These are phyloP conservation scores for Ampelocalamus luodianensis DNA, from an alignment of 176 grass and related monocot species.

Conservation along the genomic window DNA sequence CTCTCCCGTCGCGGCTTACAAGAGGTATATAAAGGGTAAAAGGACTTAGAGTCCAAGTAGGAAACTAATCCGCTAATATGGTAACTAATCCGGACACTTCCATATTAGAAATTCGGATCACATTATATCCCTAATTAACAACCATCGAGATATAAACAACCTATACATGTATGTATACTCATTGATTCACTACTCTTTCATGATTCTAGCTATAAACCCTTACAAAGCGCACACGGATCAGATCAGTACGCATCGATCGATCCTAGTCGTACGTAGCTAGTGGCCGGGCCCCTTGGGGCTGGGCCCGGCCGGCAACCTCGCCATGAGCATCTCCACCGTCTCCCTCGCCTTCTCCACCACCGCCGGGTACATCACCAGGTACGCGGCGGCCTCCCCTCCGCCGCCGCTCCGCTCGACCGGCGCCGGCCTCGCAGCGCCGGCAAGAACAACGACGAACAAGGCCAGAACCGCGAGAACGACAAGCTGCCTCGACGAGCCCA, in stretches of 20 bases:
- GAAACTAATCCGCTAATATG: too few relatives aligned
- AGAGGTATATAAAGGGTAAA: too few relatives aligned
- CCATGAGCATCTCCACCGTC: conserved; percentile 63
- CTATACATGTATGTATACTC: neutral
- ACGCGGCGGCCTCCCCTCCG: neutral
- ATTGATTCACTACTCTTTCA: neutral
- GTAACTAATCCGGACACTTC: too few relatives aligned
- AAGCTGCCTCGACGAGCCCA: neutral
- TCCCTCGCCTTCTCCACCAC: conserved; percentile 37
- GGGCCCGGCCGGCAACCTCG: conserved; percentile 64
- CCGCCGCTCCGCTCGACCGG: neutral
- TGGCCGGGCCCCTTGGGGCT: conserved; percentile 70
- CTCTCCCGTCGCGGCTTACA: too few relatives aligned
- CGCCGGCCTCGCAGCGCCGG: neutral
- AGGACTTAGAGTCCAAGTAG: too few relatives aligned
- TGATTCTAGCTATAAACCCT: neutral
- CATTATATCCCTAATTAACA: too few relatives aligned
- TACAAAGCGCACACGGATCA: neutral
- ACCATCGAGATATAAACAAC: neutral
- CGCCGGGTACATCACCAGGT: conserved; percentile 18
- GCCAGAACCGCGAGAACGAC: neutral
- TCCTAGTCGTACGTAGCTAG: conserved; percentile 28
- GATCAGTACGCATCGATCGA: neutral
- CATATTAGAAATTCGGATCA: too few relatives aligned
- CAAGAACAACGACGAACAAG: neutral